Evolutionary conservation across 1,284 basidiomycete genomes (phyloP), one percentile per base, ranked within the genome.

Genomic region (Chiua sp.): DNA sequence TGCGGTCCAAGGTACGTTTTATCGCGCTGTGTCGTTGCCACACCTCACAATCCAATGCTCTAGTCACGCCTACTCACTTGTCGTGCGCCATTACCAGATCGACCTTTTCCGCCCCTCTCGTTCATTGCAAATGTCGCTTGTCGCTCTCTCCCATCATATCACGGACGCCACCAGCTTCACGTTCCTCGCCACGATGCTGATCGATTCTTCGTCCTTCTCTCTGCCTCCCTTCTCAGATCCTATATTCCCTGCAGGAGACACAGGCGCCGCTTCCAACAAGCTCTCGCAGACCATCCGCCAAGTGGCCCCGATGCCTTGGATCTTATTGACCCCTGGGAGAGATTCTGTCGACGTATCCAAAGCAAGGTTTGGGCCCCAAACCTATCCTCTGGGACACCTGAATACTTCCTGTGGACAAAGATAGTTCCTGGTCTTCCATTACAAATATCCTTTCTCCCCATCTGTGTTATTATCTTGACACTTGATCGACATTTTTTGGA

Each of bases 161-260:
- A 64, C 63, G 62, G 52, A 63, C 32, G 63, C 59, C 28, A 63
- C 59, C 67, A 90, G 88, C 30, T 85, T 88, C 71, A 89, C 87
- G 1, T 90, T 90, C 69, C 82, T 90, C 44, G 87, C 87, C 28
- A 88, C 88, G 1, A 80, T 90, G 35, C 80, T 88, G 65, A 78
- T n/a, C n/a, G n/a, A n/a, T n/a, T 90, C 51, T 81, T 91, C 56
- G 78, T 91, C 16, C 77, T 84, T 55, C 82, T 90, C 55, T 90
- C 87, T 18, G 83, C 79, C 51, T 81, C 82, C 8, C 86, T 91
- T 64, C 81, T 86, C 55, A 82, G 88, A 52, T 87, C 88, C 0
- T 85, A 84, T 62, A 70, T 87, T 62, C 68, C 87, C 37, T 82
- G 88, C n/a, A 77, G 86, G 28, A 81, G 85, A 30, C 85, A 83